These are phyloP conservation scores for Kalaharituber pfeilii DNA, from an alignment of 2,329 filamentous ascomycete genomes.

Conservation along the genomic window DNA sequence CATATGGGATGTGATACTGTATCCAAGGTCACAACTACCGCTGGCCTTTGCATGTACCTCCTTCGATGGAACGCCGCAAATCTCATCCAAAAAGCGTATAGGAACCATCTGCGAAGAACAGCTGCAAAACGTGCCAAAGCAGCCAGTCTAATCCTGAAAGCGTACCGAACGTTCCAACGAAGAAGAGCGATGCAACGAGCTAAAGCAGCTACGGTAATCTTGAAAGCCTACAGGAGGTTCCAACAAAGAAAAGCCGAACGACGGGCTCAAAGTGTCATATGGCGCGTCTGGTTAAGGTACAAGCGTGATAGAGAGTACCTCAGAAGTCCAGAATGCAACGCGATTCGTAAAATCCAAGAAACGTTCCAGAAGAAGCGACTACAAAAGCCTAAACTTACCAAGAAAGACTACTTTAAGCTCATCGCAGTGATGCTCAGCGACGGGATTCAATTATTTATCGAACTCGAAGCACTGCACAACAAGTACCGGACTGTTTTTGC, in stretches of 20 bases:
- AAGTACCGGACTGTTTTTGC: neutral
- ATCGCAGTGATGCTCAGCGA: neutral
- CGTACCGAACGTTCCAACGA: neutral
- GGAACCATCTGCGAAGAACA: neutral
- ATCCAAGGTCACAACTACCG: neutral
- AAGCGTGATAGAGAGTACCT: neutral
- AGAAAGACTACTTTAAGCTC: neutral
- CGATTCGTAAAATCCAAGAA: neutral
- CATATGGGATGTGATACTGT: neutral
- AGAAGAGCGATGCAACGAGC: neutral
- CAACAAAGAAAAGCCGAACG: neutral
- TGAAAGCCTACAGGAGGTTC: neutral
- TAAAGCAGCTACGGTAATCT: neutral
- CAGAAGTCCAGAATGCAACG: neutral
- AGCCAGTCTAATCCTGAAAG: neutral
- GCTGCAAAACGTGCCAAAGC: neutral
- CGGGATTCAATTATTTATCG: neutral
- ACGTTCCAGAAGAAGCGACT: neutral
- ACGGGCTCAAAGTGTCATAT: neutral
- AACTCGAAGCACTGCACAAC: neutral
- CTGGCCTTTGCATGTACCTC: neutral
- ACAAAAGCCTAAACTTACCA: neutral
- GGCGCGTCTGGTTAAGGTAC: neutral
- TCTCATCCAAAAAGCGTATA: neutral
- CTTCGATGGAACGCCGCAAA: neutral